Evolutionary conservation across 2,329 filamentous ascomycete species (phyloP).

Genomic region (Calonectria ilicicola): DNA sequence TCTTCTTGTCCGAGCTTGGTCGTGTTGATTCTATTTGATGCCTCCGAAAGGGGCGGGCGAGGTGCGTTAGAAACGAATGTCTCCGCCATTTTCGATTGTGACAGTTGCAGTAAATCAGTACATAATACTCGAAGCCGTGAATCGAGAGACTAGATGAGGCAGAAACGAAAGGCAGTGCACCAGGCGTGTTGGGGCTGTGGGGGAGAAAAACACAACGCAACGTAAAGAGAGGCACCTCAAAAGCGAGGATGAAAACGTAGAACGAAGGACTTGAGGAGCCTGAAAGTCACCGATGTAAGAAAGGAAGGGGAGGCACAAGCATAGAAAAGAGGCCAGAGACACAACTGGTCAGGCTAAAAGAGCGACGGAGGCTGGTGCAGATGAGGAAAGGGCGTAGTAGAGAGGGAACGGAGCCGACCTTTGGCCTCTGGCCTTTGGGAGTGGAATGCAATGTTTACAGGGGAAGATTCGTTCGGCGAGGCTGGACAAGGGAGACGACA

Average conservation of each 20-base stretch:
- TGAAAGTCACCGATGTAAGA: constrained; percentile 18
- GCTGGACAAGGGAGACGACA: constrained; percentile 33
- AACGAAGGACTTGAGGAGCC: constrained; percentile 25
- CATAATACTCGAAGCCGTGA: constrained; percentile 47
- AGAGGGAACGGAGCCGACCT: constrained; percentile 9
- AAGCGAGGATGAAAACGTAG: constrained; percentile 8
- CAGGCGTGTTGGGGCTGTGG: not conserved
- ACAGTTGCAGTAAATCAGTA: constrained; percentile 44
- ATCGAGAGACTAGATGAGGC: constrained; percentile 22
- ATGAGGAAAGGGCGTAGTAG: constrained; percentile 33
- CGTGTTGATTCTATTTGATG: constrained; percentile 61
- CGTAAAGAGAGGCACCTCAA: constrained; percentile 26
- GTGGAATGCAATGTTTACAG: constrained; percentile 48
- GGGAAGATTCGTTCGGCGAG: constrained; percentile 38
- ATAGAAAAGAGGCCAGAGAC: constrained; percentile 22
- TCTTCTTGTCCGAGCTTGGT: constrained; percentile 44
- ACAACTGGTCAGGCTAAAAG: constrained; percentile 24
- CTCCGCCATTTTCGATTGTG: constrained; percentile 48
- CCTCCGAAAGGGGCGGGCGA: constrained; percentile 60
- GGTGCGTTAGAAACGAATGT: constrained; percentile 41
- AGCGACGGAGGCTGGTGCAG: constrained; percentile 20
- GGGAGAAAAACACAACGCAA: not conserved
- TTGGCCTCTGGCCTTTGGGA: constrained; percentile 6
- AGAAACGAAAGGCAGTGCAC: constrained; percentile 13
- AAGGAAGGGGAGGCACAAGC: constrained; percentile 22